Conservation (phyloP, 1,284 basidiomycete species). For the Microbotryum violaceum region DNA sequence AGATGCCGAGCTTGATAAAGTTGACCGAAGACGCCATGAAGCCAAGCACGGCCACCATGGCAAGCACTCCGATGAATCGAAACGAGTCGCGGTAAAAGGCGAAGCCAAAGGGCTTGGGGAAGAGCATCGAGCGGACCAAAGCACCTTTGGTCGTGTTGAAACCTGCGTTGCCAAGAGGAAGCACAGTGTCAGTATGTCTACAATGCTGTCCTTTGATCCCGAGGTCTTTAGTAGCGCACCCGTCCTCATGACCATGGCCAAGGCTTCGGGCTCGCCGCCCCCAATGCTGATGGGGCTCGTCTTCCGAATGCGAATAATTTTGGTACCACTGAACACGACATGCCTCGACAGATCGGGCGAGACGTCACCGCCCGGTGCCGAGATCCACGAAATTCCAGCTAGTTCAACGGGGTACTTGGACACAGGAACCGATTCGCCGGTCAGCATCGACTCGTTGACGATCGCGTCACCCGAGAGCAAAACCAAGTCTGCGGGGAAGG, state of each 20-base stretch:
- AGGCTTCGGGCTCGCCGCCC: slow-evolving; percentile 45
- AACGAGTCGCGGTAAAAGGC: slow-evolving; percentile 64
- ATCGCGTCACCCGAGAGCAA: slow-evolving; percentile 92
- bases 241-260: slow-evolving; percentile 85
- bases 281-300: slow-evolving; percentile 39
- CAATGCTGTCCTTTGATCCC: no score
- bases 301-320: slow-evolving; percentile 82
- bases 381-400: slow-evolving; percentile 18
- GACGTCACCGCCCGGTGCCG: slow-evolving; percentile 46
- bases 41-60: slow-evolving; percentile 51
- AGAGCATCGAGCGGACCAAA: slow-evolving; percentile 92
- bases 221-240: slow-evolving; percentile 46
- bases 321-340: slow-evolving; percentile 87
- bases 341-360: slow-evolving; percentile 67
- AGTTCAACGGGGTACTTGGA: slow-evolving; percentile 62
- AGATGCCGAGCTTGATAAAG: slow-evolving; percentile 80
- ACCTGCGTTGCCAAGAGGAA: slow-evolving; percentile 47
- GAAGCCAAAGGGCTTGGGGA: slow-evolving; percentile 88
- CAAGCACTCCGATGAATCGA: slow-evolving; percentile 87
- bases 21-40: slow-evolving; percentile 61
- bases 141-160: slow-evolving; percentile 98
- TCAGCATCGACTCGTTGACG: slow-evolving; percentile 97
- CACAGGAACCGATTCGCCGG: slow-evolving; percentile 90
- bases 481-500: slow-evolving; percentile 86
- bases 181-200: background rate